Base-by-base conservation (phyloP, 176 grass and related monocot genomes). In the Bothriochloa decipiens region DNA sequence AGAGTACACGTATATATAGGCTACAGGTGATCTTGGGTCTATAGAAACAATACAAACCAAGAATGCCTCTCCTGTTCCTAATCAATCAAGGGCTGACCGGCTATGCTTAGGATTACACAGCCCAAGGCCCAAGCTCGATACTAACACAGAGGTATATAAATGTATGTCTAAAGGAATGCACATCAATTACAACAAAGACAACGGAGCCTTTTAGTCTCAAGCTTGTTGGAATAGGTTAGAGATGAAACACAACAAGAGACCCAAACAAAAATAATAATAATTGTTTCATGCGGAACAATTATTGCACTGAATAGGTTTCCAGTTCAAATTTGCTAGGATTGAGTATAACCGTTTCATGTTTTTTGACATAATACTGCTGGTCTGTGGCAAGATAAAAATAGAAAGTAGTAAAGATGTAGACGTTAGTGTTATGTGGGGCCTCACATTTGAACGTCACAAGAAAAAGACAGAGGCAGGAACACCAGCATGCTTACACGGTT, bases 341-440 rank as follows among this genome's bases (percentile, higher is more conserved):
- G 67, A 78, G 26, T 43, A 81, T 64, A 58, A 42, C 27, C 6
- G 43, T 15, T 57, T 23, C 58, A n/a, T 73, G 10, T 80, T 81
- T 39, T 68, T 69, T 68, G 15, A 49, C 61, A 23, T 8, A 69
- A 52, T 82, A 82, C 39, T 25, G 33, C 22, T 70, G 68, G 22
- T 70, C n/a, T 45, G 69, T 71, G 39, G 36, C 35, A 36, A 36
- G 5, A 36, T 4, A 46, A 37, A 40, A 61, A 40, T 23, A 60
- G 57, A 60, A 79, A 79, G 16, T 11, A 27, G 26, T 45, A 17
- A 47, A 79, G 77, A 11, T 66, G 16, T 66, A 33, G 57, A 3
- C 9, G 2, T 55, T 22, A 55, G 52, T 55, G 22, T 60, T 60
- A 60, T 23, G 57, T 60, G 22, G 57, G 57, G 55, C 7, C 57